Percentiles rank a stretch among this genome's conserved stretches.
These are phyloP conservation scores for Macrotyloma uniflorum DNA, from an alignment of 306 rosid species.

Conservation along the genomic window DNA sequence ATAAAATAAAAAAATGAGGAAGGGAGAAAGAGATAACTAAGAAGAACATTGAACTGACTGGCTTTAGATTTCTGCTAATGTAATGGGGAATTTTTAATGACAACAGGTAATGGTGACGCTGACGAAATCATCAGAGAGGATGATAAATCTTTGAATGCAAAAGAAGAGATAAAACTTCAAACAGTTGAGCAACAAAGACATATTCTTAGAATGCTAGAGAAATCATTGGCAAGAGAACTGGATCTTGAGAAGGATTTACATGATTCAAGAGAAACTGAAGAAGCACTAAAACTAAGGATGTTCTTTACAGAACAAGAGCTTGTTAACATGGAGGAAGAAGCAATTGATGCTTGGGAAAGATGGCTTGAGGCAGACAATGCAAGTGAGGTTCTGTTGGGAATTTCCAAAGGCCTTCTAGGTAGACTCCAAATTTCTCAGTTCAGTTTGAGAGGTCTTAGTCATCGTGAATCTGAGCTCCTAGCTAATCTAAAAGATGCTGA, in stretches of 20 bases:
- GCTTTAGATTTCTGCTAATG: conserved; percentile 22
- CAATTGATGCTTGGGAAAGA: conserved; percentile 57
- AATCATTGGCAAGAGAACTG: conserved; percentile 76
- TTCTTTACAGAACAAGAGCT: conserved; percentile 54
- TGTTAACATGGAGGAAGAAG: conserved; percentile 65
- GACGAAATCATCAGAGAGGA: conserved; percentile 37
- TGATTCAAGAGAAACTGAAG: conserved; percentile 59
- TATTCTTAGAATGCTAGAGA: conserved; percentile 79
- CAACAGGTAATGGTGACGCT: conserved; percentile 49
- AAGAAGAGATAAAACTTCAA: conserved; percentile 55
- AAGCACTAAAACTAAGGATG: conserved; percentile 49
- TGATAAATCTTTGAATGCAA: conserved; percentile 42
- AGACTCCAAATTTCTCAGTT: conserved; percentile 67
- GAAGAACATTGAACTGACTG: conserved; percentile 25
- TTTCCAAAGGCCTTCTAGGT: conserved; percentile 74
- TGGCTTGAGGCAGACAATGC: conserved; percentile 70
- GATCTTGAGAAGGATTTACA: conserved; percentile 73
- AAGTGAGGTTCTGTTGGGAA: conserved; percentile 56
- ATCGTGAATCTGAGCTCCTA: conserved; percentile 64
- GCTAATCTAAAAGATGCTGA: conserved; percentile 57
- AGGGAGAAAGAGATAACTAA: not conserved
- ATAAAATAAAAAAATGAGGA: not conserved
- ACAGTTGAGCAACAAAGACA: conserved; percentile 69
- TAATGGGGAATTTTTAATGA: conserved; percentile 11
- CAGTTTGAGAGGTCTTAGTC: conserved; percentile 52